Evolutionary conservation across 1,284 basidiomycete species (phyloP), one percentile per base, ranked within the genome.

Genomic region (Agaricales sp.): DNA sequence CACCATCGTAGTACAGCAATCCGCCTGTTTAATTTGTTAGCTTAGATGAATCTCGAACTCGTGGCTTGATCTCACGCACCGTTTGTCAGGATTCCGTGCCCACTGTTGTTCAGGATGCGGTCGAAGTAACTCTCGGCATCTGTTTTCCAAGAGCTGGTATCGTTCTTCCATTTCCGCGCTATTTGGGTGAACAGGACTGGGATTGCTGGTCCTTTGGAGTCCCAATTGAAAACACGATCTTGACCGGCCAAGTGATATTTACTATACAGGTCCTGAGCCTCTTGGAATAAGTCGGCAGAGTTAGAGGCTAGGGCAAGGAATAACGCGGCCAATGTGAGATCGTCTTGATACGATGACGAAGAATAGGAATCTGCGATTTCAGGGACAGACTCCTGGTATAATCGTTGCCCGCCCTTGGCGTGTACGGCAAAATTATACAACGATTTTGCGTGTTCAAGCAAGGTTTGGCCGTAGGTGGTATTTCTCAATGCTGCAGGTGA

Each of bases 141-240:
- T 2, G 54, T 59, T 59, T 82, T 78, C 89, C 90, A 95, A 11
- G 68, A 63, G 1, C 77, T 73, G 30, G 80, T 56, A 58, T 86
- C 79, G 13, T 69, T 67, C 38, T 69, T 66, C 57, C 78, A 65
- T 30, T 75, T 63, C 53, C 74, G 64, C 1, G 79, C 77, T 23
- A 92, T 69, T 51, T 83, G 81, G 0, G 82, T 69, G 48, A 87
- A 87, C 11, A 95, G 67, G 16, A 95, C 75, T 39, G 82, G 77
- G 0, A 89, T 61, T 1, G 83, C 89, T 2, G 90, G 84, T 0
- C 76, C 75, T 62, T 89, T 88, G 1, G 79, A 78, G 60, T 94
- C 92, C 92, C 93, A 96, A 61, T 94, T 93, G 68, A 93, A 88
- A 3, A 86, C 82, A 3, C 70, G 64, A 48, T 81, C 67, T 39